Base-by-base conservation (phyloP, 2,329 filamentous ascomycete species). In the Ambrosiella cleistominuta region DNA sequence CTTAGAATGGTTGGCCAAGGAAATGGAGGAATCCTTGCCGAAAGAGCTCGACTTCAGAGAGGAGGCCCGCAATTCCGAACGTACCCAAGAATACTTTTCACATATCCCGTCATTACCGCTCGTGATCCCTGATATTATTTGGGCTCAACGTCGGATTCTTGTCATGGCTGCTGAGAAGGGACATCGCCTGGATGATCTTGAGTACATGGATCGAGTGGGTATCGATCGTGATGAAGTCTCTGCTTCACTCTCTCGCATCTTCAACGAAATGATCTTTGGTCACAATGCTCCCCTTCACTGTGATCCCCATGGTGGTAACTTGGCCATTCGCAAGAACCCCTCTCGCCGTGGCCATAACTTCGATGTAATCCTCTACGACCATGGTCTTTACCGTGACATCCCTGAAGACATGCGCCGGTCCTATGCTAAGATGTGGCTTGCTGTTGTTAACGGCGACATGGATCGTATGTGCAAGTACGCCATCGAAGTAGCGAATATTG, bases 191-290 rank as follows among this genome's bases (percentile, higher is more conserved):
- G 93, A 98, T 68, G 91, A 98, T 67, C 78, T 97, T 1, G 81
- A 80, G 13, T 97, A 86, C 67, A 75, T 98, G 2, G 93, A 97
- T 68, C 74, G 77, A 6, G 86, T 94, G 67, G 79, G 81, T 60
- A 98, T 98, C 67, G 88, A 95, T 69, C 82, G 93, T 17, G 93
- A 97, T 66, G 91, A 97, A 70, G 93, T 98, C 4, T 95, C 90
- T 0, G 90, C 91, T 1, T 86, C 89, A 0, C 75, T 98, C 3
- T 85, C 93, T 0, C 82, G 84, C 60, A 88, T 98, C 60, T 98
- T 98, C 77, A 98, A 98, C 74, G 90, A 97, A 68, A 98, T 98
- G 93, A 96, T 98, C 64, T 98, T 98, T 64, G 90, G 91, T 54
- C 80, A 83, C 56, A 79, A 84, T 60, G 91, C 91, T 0, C 89